Percentiles rank a stretch among this genome's conserved stretches.
Evolutionary conservation across 352 stramenopile species (phyloP).

Genomic region (Pythium insidiosum): DNA sequence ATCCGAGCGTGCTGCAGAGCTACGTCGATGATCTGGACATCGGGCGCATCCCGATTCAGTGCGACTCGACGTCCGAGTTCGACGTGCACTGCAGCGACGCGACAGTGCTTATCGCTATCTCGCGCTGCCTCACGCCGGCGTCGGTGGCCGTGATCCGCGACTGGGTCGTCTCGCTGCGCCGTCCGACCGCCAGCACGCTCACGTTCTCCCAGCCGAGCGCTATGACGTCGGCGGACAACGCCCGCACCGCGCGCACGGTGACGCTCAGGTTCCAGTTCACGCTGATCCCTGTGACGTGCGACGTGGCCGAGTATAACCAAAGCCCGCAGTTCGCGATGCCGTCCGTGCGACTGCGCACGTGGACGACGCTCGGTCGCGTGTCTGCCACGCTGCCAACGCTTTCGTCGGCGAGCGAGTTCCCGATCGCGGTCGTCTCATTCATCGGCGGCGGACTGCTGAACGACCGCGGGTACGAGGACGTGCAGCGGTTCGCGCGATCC

Average conservation of each 20-base stretch:
- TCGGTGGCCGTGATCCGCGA: slow-evolving; percentile 22
- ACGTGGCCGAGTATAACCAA: background rate
- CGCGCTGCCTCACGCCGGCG: slow-evolving; percentile 29
- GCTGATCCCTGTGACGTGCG: background rate
- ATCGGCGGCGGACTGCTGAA: background rate
- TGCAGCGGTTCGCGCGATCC: background rate
- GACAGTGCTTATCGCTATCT: slow-evolving; percentile 30
- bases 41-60: too few species aligned
- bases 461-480: background rate
- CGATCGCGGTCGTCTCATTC: background rate
- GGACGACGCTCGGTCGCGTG: too few species aligned
- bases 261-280: background rate
- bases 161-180: slow-evolving; percentile 20
- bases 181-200: background rate
- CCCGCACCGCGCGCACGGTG: slow-evolving; percentile 3
- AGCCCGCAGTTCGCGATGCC: too few species aligned
- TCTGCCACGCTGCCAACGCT: too few species aligned
- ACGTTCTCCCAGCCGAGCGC: too few species aligned
- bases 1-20: too few species aligned
- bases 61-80: too few species aligned
- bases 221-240: background rate
- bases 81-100: background rate
- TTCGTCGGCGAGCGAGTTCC: too few species aligned
- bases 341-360: too few species aligned
- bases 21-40: too few species aligned